Percentiles rank a stretch among this genome's conserved stretches.
Evolutionary conservation across 352 stramenopile genomes (phyloP).

Genomic region (Pythium scleroteichum): DNA sequence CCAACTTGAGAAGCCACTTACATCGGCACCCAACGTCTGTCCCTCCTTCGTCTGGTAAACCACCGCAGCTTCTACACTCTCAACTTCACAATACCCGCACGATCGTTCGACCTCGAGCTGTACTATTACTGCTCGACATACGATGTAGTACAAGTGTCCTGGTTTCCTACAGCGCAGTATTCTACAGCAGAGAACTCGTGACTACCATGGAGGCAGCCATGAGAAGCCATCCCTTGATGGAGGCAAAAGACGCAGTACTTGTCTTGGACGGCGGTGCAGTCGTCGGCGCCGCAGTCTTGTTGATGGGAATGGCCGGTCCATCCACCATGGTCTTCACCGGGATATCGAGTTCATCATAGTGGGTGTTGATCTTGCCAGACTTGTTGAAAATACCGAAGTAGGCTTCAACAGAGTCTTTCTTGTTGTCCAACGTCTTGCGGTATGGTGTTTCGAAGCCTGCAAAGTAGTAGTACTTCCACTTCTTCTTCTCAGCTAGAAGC

Average conservation of each 20-base stretch:
- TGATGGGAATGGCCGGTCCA: conserved; percentile 6
- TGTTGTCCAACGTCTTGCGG: conserved; percentile 50
- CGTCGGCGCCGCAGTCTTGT: conserved; percentile 5
- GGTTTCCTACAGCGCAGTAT: no score
- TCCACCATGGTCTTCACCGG: conserved; percentile 22
- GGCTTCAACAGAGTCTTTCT: conserved; percentile 59
- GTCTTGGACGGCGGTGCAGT: not conserved
- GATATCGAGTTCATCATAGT: conserved; percentile 48
- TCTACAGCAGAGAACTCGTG: not conserved
- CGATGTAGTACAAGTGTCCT: no score
- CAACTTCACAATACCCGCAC: no score
- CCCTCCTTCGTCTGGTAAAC: no score
- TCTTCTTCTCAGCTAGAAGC: conserved; percentile 53
- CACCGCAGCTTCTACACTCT: no score
- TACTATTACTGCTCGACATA: no score
- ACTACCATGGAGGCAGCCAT: not conserved
- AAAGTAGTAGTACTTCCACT: conserved; percentile 90
- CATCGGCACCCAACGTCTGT: no score
- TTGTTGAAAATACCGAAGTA: conserved; percentile 80
- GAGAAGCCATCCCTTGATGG: not conserved
- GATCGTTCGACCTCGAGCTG: no score
- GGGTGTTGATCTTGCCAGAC: conserved; percentile 57
- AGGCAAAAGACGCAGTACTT: not conserved
- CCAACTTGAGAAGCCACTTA: no score
- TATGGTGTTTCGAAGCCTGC: conserved; percentile 77